Evolutionary conservation across 2,329 filamentous ascomycete species (phyloP).

Genomic region (Monosporascus sp.): DNA sequence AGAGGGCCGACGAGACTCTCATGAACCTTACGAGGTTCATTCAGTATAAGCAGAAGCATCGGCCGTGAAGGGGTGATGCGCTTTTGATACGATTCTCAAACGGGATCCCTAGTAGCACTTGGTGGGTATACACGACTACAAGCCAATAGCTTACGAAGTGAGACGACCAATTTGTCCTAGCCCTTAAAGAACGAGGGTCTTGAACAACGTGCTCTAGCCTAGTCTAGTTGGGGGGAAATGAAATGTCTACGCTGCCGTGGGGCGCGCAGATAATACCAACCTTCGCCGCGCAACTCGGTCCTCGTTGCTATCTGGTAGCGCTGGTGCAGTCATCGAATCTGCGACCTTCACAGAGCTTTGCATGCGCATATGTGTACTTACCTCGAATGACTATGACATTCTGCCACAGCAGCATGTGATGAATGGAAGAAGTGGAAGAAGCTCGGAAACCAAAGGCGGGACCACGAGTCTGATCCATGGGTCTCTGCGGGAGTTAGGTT

Average conservation of each 20-base stretch:
- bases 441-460: slow-evolving; percentile 1
- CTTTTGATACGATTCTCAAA: not conserved
- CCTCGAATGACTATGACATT: not conserved
- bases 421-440: not conserved
- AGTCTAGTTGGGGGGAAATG: too few relatives aligned
- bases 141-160: not conserved
- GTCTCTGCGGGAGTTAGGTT: slow-evolving; percentile 30
- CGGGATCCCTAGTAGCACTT: not conserved
- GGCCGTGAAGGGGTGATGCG: slow-evolving; percentile 23
- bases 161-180: not conserved
- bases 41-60: slow-evolving; percentile 58
- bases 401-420: not conserved
- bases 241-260: too few relatives aligned
- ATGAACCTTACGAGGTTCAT: slow-evolving; percentile 59
- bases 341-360: not conserved
- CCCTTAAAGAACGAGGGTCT: not conserved
- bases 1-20: slow-evolving; percentile 54
- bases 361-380: not conserved
- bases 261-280: too few relatives aligned
- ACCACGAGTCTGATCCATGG: slow-evolving; percentile 10
- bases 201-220: not conserved
- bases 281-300: too few relatives aligned
- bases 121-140: slow-evolving; percentile 6
- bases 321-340: not conserved
- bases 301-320: too few relatives aligned